These are phyloP conservation scores for Colletotrichum sansevieriae DNA, from an alignment of 2,329 filamentous ascomycete species.

Conservation along the genomic window DNA sequence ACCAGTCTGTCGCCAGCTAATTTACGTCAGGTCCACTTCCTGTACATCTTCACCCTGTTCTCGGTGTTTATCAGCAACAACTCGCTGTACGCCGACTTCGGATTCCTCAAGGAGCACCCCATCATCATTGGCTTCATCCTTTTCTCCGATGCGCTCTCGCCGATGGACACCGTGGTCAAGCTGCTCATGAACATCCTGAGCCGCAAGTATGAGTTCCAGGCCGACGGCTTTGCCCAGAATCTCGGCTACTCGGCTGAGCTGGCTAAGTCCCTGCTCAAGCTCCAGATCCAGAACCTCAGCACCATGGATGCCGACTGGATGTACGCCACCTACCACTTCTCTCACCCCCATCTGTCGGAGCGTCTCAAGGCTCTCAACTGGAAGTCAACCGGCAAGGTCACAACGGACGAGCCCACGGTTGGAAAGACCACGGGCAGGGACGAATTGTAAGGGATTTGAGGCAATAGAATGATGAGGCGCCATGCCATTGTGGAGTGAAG, in stretches of 20 bases:
- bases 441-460: conserved; percentile 66
- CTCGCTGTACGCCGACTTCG: conserved; percentile 91
- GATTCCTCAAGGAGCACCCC: conserved; percentile 84
- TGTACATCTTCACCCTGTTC: conserved; percentile 97
- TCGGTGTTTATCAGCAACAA: conserved; percentile 97
- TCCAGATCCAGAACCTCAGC: conserved; percentile 97
- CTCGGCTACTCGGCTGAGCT: conserved; percentile 89
- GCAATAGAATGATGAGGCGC: not conserved
- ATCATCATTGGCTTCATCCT: conserved; percentile 98
- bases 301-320: conserved; percentile 99
- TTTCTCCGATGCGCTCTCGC: conserved; percentile 95
- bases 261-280: conserved; percentile 90
- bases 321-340: conserved; percentile 99
- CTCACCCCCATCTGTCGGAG: conserved; percentile 95
- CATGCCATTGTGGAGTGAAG: not conserved
- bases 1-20: conserved; percentile 6
- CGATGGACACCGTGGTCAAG: conserved; percentile 95
- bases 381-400: conserved; percentile 71
- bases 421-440: conserved; percentile 82
- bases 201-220: conserved; percentile 95
- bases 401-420: conserved; percentile 58
- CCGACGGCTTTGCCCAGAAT: conserved; percentile 87
- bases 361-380: conserved; percentile 91
- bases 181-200: conserved; percentile 96
- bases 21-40: conserved; percentile 80